Conservation (phyloP, 345 rosid species). For the Aquilaria sinensis region DNA sequence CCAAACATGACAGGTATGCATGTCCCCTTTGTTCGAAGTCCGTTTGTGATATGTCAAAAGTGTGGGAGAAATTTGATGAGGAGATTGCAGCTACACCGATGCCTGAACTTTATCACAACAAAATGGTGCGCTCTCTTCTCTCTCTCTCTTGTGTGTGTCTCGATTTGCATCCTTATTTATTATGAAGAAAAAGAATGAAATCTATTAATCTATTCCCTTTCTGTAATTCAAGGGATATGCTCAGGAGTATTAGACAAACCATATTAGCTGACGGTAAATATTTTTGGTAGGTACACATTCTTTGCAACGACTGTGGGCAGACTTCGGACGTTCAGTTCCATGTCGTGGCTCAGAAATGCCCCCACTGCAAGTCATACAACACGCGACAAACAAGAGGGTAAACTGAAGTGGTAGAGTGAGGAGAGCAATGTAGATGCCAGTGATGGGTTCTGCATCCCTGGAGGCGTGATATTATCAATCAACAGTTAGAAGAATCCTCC, state of each 20-base stretch:
- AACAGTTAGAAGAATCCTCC: no score
- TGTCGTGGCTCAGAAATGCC: constrained; percentile 76
- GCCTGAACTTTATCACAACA: constrained; percentile 66
- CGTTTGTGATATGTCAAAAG: constrained; percentile 86
- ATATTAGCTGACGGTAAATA: background rate
- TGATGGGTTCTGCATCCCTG: no score
- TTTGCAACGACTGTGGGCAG: constrained; percentile 78
- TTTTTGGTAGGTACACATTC: constrained; percentile 60
- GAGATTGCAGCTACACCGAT: constrained; percentile 83
- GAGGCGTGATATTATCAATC: no score
- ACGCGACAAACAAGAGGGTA: constrained; percentile 60
- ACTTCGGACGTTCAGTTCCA: constrained; percentile 58
- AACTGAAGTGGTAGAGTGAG: background rate
- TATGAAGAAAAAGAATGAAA: background rate
- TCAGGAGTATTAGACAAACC: no score
- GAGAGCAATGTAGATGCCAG: no score
- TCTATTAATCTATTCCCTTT: background rate
- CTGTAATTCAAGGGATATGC: no score
- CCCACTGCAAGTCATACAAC: constrained; percentile 76
- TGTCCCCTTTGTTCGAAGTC: constrained; percentile 92
- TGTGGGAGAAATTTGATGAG: constrained; percentile 80
- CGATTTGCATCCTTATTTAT: background rate
- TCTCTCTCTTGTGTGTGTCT: background rate
- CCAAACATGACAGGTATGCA: constrained; percentile 42
- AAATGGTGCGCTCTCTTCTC: constrained; percentile 28